Evolutionary conservation across 768 basidiomycete genomes (phyloP).

Genomic region (Ramaria rubella): DNA sequence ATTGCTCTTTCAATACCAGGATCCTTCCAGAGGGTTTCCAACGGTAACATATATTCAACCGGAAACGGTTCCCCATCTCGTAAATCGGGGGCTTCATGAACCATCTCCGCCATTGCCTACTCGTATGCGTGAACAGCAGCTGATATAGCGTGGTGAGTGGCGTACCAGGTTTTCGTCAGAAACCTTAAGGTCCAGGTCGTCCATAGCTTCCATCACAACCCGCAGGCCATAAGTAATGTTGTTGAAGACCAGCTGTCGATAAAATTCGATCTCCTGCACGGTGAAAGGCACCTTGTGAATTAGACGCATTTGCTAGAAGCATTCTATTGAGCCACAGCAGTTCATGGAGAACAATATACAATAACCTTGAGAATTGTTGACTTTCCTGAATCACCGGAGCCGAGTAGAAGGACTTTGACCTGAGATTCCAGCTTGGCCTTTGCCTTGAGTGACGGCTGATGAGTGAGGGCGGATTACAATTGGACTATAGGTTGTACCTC

Average conservation of each 20-base stretch:
- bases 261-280: constrained; percentile 75
- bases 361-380: constrained; percentile 81
- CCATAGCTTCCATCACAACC: constrained; percentile 80
- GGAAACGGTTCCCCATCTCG: constrained; percentile 81
- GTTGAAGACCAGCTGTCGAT: constrained; percentile 87
- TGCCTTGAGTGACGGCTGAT: constrained; percentile 38
- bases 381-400: constrained; percentile 92
- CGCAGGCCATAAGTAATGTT: constrained; percentile 85
- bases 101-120: constrained; percentile 45
- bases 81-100: constrained; percentile 66
- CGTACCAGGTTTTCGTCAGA: constrained; percentile 45
- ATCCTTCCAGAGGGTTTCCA: constrained; percentile 74
- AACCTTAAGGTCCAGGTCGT: constrained; percentile 77
- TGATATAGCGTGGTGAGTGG: not conserved
- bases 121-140: not conserved
- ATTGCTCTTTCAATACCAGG: constrained; percentile 68
- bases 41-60: constrained; percentile 51
- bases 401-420: constrained; percentile 85
- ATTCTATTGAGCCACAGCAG: not conserved
- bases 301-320: constrained; percentile 84
- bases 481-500: constrained; percentile 40
- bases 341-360: not conserved
- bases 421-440: constrained; percentile 64
- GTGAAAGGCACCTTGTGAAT: constrained; percentile 88
- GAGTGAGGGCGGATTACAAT: not conserved